Base-by-base conservation (phyloP, 208 protist species). In the Acanthamoeba rhysodes region DNA sequence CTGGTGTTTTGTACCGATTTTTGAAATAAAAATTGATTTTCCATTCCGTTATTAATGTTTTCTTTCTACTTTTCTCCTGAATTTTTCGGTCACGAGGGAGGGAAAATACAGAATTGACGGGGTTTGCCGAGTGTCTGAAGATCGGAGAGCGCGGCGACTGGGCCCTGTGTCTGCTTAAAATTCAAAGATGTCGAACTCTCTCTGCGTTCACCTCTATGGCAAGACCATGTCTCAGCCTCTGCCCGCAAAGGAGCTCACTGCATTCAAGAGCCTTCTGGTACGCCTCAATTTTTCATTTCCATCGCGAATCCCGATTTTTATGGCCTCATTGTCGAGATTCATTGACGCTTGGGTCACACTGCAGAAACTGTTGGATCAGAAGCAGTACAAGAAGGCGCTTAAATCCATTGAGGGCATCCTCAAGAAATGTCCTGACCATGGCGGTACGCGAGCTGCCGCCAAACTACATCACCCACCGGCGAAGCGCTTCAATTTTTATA, bases 351-450 rank as follows among this genome's bases (percentile, higher is more conserved):
- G 29, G 29, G 5, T 29, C 10, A 9, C 76, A 85, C 76, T 85
- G 76, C 76, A 91, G 84, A 91, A 91, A 70, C 84, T 91, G n/a
- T 24, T 91, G 57, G 84, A 91, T 48, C 24, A 45, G 84, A 91
- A 91, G 32, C 84, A 91, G 32, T 48, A 91, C 57, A 91, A 91
- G 57, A 91, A 91, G 84, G 84, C 84, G 3, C 48, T 91, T 18
- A 91, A 91, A 55, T 62, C 84, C 10, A 72, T 64, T 34, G 84
- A 91, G 3, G 84, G 34, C n/a, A 72, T 91, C n/a, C 84, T 91
- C 84, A 91, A 91, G 84, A 91, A 91, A 70, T 64, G 50, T 20
- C 57, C 57, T 4, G 84, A 91, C 59, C 84, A 91, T 34, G 84
- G 84, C 2, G 76, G 76, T 85, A 85, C 74, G 24, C 14, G 14